phyloP scores from a whole-genome alignment of 2,329 filamentous ascomycete genomes.

The Pseudocercospora fijiensis region DNA sequence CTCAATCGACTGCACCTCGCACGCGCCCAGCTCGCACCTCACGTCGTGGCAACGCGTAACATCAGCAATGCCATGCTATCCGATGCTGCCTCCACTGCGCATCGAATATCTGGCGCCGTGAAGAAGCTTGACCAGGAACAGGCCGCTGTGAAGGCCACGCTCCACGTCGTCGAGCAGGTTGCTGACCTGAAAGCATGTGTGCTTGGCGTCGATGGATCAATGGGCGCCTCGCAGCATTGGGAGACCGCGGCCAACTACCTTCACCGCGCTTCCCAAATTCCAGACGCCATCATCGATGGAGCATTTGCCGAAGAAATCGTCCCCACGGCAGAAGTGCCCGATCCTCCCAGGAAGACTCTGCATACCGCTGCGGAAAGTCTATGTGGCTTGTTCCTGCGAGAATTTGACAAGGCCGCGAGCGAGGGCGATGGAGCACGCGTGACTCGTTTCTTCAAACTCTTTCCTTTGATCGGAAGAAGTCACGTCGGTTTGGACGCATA shows the following conservation, averaged over 20 bases:
- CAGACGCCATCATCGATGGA: constrained; percentile 74
- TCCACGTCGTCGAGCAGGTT: constrained; percentile 92
- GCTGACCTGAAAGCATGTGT: constrained; percentile 96
- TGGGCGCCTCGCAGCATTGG: constrained; percentile 98
- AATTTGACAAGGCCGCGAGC: constrained; percentile 88
- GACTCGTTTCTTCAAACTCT: constrained; percentile 96
- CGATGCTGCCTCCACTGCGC: constrained; percentile 79
- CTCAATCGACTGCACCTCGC: constrained; percentile 84
- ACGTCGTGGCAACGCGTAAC: constrained; percentile 76
- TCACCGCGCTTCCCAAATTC: constrained; percentile 76
- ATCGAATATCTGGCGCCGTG: constrained; percentile 80
- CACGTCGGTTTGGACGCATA: constrained; percentile 93
- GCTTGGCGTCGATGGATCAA: constrained; percentile 87
- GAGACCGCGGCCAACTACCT: constrained; percentile 92
- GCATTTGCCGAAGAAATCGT: constrained; percentile 90
- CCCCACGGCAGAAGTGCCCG: constrained; percentile 91
- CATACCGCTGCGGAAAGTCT: constrained; percentile 84
- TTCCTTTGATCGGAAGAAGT: constrained; percentile 85
- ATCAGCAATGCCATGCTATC: constrained; percentile 91
- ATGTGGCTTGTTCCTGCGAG: constrained; percentile 84
- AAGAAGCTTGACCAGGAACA: constrained; percentile 88
- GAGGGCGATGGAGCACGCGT: constrained; percentile 87
- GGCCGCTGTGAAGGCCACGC: constrained; percentile 81
- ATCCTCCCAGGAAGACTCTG: constrained; percentile 82
- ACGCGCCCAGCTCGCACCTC: constrained; percentile 81